These are phyloP conservation scores for Chalciporus sp. DNA, from an alignment of 1,284 basidiomycete species.

Conservation along the genomic window DNA sequence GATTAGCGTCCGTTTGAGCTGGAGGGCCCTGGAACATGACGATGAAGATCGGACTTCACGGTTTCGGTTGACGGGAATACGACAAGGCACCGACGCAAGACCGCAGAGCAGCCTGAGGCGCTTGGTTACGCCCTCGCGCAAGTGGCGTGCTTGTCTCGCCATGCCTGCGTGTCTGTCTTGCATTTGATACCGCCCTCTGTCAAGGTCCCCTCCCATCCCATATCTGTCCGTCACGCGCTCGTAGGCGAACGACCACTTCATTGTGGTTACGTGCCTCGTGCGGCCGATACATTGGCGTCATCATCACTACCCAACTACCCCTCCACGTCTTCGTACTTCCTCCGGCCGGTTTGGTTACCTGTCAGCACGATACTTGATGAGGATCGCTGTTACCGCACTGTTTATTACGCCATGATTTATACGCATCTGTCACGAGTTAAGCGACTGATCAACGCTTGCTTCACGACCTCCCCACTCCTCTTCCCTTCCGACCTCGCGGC, in stretches of 20 bases:
- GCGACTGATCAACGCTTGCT: constrained; percentile 39
- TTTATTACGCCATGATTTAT: constrained; percentile 39
- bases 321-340: constrained; percentile 4
- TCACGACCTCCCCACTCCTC: constrained; percentile 15
- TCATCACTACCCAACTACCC: constrained; percentile 13
- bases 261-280: constrained; percentile 73
- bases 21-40: constrained; percentile 33
- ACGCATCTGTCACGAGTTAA: constrained; percentile 23
- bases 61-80: constrained; percentile 47
- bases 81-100: constrained; percentile 73
- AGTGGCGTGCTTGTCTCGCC: constrained; percentile 56
- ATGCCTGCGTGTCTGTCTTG: constrained; percentile 45
- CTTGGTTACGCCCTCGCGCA: constrained; percentile 39
- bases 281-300: constrained; percentile 72
- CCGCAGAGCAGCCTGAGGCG: constrained; percentile 57
- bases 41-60: constrained; percentile 48
- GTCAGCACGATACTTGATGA: constrained; percentile 21
- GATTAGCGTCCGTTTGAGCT: constrained; percentile 22
- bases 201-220: constrained; percentile 47
- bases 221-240: constrained; percentile 56
- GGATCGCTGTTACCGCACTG: constrained; percentile 30
- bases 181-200: constrained; percentile 45
- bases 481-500: constrained; percentile 17
- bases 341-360: constrained; percentile 23
- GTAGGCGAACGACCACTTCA: constrained; percentile 73